Evolutionary conservation across 805 yeast species (phyloP), one percentile per base, ranked within the genome.

Genomic region (Novakomyces olei): DNA sequence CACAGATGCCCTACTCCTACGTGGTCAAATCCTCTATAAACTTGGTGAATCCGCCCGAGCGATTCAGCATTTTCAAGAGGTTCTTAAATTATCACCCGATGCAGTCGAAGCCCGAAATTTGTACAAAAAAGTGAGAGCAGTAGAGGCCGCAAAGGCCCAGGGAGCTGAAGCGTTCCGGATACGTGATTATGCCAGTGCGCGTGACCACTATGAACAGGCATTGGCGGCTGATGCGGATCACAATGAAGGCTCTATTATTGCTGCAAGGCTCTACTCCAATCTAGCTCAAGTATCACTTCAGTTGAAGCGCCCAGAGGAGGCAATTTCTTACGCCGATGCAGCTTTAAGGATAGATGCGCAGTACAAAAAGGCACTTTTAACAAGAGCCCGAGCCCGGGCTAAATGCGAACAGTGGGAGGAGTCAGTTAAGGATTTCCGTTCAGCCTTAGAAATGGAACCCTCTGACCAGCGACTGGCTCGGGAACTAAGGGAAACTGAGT

Each of bases 251-350:
- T 43, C 42, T 10, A 50, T 46, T 35, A n/a, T n/a, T n/a, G n/a
- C n/a, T n/a, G 36, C 53, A 30, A 48, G 44, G 36, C 69, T 73
- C 39, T 79, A 60, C 47, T 72, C 93, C 6, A 85, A 85, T 53
- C 62, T 94, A 40, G 94, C 96, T 0, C 81, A 83, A 37, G 91
- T 77, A 1, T 72, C 79, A 42, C 62, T 79, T 44, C 72, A 76
- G 46, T 50, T 75, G 32, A 92, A 80, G 44, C 68, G 67, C 41
- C 73, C 72, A 48, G 92, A 85, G 4, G 65, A 66, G 37, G 91
- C 93, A 0, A 61, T 83, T 3, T 55, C 50, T 10, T 95, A 85
- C 53, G 70, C 91, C 46, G 69, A 70, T 27, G 55, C 54, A 16
- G 72, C 94, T 0, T 57, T 85, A 27, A 63, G 60, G 30, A 46